Evolutionary conservation across 2,329 filamentous ascomycete genomes (phyloP), one percentile per base, ranked within the genome.

Genomic region (Diaporthe sp.): DNA sequence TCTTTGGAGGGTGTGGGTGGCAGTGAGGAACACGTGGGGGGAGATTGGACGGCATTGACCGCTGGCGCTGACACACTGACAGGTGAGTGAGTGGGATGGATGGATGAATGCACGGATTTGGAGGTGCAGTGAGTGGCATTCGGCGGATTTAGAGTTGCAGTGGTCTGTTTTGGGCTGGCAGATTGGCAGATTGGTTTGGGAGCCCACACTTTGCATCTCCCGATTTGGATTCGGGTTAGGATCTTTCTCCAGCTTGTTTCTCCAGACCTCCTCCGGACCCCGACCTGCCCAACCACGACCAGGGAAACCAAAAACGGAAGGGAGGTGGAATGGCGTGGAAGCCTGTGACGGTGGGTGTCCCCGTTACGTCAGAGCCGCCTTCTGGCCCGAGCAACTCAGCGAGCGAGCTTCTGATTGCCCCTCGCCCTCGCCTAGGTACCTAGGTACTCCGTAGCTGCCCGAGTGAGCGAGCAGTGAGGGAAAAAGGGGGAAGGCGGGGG

Each of bases 91-190:
- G 59, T 25, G 4, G 56, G 35, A 27, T 10, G 56, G 17, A 27
- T 44, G 37, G 58, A 37, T 10, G 35, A 7, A 44, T 44, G 19
- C 17, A 44, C 25, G 58, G 37, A 44, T 39, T 39, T 44, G 39
- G 13, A 25, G 42, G 17, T n/a, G n/a, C n/a, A n/a, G n/a, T n/a
- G n/a, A 15, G 59, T 65, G 27, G 42, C 39, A 47, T 47, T 65
- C 13, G 44, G n/a, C 42, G 42, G 61, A 66, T 66, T 50, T 66
- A 66, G 61, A 66, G 61, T 66, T 66, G 44, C 61, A 47, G 42
- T 37, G 42, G 42, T 32, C 32, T 30, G 27, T 35, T 32, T 35
- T 17, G 27, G 59, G 37, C 25, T 13, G 39, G 27, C 59, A 63
- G 37, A 59, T 44, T 47, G 42, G 42, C 17, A 44, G 25, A 9